Percentiles rank a stretch among this genome's conserved stretches.
phyloP scores from a whole-genome alignment of 2,329 filamentous ascomycete species.

The Alternaria brassicae region DNA sequence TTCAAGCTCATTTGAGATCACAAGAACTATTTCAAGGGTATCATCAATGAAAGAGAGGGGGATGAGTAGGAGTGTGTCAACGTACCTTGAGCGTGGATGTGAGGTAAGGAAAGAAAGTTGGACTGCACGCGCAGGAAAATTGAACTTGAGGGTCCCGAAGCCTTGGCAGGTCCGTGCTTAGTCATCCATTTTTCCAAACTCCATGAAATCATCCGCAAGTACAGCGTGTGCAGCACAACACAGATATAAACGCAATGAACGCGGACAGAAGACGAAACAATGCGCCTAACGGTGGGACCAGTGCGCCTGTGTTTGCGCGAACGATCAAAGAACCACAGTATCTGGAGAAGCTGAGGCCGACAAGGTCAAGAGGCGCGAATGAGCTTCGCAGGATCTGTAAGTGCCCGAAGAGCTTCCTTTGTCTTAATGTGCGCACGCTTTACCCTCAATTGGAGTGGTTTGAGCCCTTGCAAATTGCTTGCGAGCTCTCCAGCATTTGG shows the following conservation, averaged over 20 bases:
- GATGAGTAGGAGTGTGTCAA: slow-evolving; percentile 7
- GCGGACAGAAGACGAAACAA: slow-evolving; percentile 86
- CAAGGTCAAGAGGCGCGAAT: slow-evolving; percentile 68
- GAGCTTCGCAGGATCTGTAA: slow-evolving; percentile 86
- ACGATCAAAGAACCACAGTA: slow-evolving; percentile 57
- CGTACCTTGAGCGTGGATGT: slow-evolving; percentile 37
- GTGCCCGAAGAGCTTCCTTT: slow-evolving; percentile 42
- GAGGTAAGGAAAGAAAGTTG: slow-evolving; percentile 29
- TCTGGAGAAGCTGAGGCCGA: slow-evolving; percentile 56
- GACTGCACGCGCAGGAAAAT: slow-evolving; percentile 36
- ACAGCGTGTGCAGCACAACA: slow-evolving; percentile 6
- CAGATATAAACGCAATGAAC: slow-evolving; percentile 34
- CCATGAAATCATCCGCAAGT: slow-evolving; percentile 19
- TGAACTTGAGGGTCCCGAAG: slow-evolving; percentile 31
- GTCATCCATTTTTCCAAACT: slow-evolving; percentile 29
- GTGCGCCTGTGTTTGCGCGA: slow-evolving; percentile 72
- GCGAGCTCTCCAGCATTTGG: background rate
- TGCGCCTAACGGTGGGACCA: slow-evolving; percentile 79
- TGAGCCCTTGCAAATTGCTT: background rate
- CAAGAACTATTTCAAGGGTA: slow-evolving; percentile 62
- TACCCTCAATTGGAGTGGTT: background rate
- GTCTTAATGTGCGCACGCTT: background rate
- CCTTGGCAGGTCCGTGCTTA: slow-evolving; percentile 42
- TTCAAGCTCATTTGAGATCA: slow-evolving; percentile 64
- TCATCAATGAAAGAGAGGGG: slow-evolving; percentile 56